Base-by-base conservation (phyloP, 768 basidiomycete genomes). In the Mycena rosella region DNA sequence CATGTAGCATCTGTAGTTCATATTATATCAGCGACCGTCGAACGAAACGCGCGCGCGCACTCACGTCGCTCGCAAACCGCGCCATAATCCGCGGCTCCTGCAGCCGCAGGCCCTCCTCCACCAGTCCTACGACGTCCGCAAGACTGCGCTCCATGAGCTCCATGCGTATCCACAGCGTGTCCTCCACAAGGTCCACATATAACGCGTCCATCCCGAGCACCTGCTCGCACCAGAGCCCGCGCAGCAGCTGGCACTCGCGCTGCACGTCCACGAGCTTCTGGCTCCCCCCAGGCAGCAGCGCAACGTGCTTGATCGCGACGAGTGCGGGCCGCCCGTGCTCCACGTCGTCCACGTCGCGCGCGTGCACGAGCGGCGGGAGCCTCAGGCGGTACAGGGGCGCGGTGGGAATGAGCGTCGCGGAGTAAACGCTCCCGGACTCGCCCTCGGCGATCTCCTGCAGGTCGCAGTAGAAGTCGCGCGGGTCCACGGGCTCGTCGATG, bases 61-160 rank as follows among this genome's bases (percentile, higher is more conserved):
- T 74, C 77, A 94, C 93, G 80, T 96, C 94, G 65, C 85, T 86
- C 3, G 92, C 84, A 78, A 95, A 93, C 74, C 91, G 81, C 20
- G 90, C 92, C 47, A 95, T 86, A 53, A 88, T 83, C 70, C 87
- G 81, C 42, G 70, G 63, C 78, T 96, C 94, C 63, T 87, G 85
- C 54, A 96, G 67, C 71, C 85, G 82, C 40, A 94, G 77, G 0
- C 92, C 92, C 66, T 87, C 83, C 15, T 81, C 85, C 9, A 87
- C 87, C 22, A 94, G 77, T 18, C 83, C 87, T 18, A 95, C 83
- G 51, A 96, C 85, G 76, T 96, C 94, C 72, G 94, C 94, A 71
- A 96, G 80, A 75, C 93, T 94, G 68, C 93, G 85, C 73, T 94
- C 93, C 94, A 96, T 94, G 34, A 95, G 86, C 76, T 95, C 93